phyloP scores from a whole-genome alignment of 2,329 filamentous ascomycete species.

The Teratosphaeria gauchensis region DNA sequence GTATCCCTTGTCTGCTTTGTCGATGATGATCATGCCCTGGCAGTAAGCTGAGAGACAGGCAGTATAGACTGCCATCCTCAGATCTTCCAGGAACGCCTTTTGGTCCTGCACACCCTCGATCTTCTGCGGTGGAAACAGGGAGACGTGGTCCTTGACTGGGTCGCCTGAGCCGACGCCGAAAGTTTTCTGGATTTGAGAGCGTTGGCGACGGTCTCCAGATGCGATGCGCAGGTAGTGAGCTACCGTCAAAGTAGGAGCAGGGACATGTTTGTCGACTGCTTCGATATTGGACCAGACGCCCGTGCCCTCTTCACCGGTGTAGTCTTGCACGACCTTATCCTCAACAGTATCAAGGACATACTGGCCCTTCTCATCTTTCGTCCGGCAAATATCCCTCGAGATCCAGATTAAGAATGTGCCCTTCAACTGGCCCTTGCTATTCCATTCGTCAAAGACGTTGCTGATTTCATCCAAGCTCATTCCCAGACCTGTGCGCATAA shows the following conservation, averaged over 20 bases:
- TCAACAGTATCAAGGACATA: slow-evolving; percentile 53
- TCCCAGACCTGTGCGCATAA: slow-evolving; percentile 50
- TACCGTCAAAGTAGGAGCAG: slow-evolving; percentile 53
- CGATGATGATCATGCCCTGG: slow-evolving; percentile 57
- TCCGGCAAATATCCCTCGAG: slow-evolving; percentile 50
- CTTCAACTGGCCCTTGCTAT: slow-evolving; percentile 45
- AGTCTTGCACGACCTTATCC: slow-evolving; percentile 64
- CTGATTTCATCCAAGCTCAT: slow-evolving; percentile 53
- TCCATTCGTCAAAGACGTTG: slow-evolving; percentile 52
- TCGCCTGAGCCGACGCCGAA: slow-evolving; percentile 24
- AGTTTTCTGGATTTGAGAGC: slow-evolving; percentile 43
- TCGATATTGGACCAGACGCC: slow-evolving; percentile 57
- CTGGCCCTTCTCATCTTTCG: slow-evolving; percentile 33
- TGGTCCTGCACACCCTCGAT: slow-evolving; percentile 25
- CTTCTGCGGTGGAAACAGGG: slow-evolving; percentile 27
- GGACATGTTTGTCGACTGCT: slow-evolving; percentile 51
- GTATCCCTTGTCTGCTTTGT: slow-evolving; percentile 47
- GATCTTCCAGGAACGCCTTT: slow-evolving; percentile 43
- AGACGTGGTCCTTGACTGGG: slow-evolving; percentile 10
- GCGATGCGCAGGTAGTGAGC: slow-evolving; percentile 56
- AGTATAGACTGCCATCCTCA: slow-evolving; percentile 53
- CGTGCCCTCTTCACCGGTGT: slow-evolving; percentile 57
- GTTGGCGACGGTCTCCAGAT: slow-evolving; percentile 50
- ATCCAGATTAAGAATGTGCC: slow-evolving; percentile 56
- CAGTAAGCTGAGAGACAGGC: slow-evolving; percentile 53